Evolutionary conservation across 768 basidiomycete species (phyloP), one percentile per base, ranked within the genome.

Genomic region (Wakefieldia striispora): DNA sequence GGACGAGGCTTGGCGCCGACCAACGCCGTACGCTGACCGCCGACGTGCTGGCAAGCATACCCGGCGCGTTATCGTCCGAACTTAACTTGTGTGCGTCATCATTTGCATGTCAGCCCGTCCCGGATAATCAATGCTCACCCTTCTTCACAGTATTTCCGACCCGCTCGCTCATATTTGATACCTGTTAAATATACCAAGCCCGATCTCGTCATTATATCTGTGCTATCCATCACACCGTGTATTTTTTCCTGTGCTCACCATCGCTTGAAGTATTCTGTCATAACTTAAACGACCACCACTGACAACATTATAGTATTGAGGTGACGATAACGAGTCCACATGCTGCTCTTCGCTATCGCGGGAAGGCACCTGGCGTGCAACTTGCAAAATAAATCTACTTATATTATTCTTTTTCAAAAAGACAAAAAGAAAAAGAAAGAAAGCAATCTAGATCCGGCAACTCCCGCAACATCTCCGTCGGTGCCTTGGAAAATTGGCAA

Each of bases 31-130:
- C 59, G 78, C 79, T 35, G 87, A 88, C 64, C 80, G 88, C 20
- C 73, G 88, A 47, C 75, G 88, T 49, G 88, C 88, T 44, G 88
- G 88, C 43, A 91, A 91, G 65, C 88, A 90, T 63, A 90, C 88
- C 20, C 76, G 75, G 60, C 79, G 88, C 45, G 82, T 89, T 29
- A 80, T 89, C 54, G 81, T 85, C 50, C 70, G 79, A 40, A 54
- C 36, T 34, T 70, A 50, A 66, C 21, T 27, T 16, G 54, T 57
- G 42, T 45, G 49, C 53, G 2, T 33, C 27, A 13, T 29, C 12
- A 12, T 13, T 29, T 11, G 1, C 33, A 14, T 7, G 3, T 16
- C 33, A 33, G 14, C 33, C 14, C 33, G 13, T 13, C 13, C 6
- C n/a, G n/a, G n/a, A n/a, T n/a, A n/a, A n/a, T n/a, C n/a, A 33